phyloP scores from a whole-genome alignment of 805 yeast species.

The Saccharomyces eubayanus region DNA sequence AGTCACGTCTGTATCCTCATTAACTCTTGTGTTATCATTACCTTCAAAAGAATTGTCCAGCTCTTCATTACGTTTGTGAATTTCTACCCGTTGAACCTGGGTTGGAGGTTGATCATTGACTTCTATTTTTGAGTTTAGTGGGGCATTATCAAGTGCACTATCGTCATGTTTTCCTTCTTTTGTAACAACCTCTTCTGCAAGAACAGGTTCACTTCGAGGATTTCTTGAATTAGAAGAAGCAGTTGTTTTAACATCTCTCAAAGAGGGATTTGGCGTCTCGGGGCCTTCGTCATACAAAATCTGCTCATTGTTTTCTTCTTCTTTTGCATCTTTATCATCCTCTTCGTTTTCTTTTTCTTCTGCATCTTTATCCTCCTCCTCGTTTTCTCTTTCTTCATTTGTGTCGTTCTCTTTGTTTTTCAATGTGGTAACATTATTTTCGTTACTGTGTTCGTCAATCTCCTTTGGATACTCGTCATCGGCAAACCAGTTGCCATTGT shows the following conservation, averaged over 20 bases:
- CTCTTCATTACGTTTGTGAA: background rate
- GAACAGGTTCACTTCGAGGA: background rate
- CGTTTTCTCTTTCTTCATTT: background rate
- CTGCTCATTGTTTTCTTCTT: background rate
- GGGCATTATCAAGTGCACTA: constrained; percentile 3
- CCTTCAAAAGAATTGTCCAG: background rate
- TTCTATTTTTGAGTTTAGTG: background rate
- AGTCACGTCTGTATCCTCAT: background rate
- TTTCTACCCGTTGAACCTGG: background rate
- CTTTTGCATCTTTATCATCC: background rate
- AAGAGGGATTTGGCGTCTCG: constrained; percentile 23
- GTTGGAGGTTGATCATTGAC: background rate
- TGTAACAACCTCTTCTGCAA: background rate
- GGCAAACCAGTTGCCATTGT: constrained; percentile 25
- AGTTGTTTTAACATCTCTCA: constrained; percentile 1
- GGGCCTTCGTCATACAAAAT: constrained; percentile 17
- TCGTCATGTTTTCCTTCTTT: constrained; percentile 9
- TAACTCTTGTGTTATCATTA: background rate
- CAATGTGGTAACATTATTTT: constrained; percentile 31
- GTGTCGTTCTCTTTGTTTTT: background rate
- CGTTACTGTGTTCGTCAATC: constrained; percentile 31
- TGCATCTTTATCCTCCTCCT: background rate
- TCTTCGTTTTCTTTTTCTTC: constrained; percentile 1
- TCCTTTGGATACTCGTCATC: constrained; percentile 27
- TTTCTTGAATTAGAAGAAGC: background rate